Evolutionary conservation across 2,329 filamentous ascomycete species (phyloP).

Genomic region (Aspergillus sp.): DNA sequence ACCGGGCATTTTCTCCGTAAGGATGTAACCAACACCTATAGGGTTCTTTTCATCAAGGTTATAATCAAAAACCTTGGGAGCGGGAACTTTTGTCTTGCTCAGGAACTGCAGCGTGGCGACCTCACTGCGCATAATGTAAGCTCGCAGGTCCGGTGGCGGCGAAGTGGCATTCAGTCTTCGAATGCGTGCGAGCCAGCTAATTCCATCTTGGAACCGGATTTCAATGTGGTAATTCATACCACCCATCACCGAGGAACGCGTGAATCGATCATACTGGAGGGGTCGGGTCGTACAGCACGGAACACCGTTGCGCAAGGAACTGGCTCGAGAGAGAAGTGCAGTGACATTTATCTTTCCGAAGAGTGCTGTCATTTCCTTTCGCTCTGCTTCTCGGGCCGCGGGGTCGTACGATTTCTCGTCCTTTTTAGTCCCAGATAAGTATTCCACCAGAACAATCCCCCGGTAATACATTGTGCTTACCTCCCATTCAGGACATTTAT

Average conservation of each 20-base stretch:
- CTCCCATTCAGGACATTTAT: slow-evolving; percentile 40
- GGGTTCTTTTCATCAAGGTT: slow-evolving; percentile 33
- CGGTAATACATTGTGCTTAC: slow-evolving; percentile 22
- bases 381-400: slow-evolving; percentile 35
- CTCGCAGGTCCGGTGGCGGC: slow-evolving; percentile 31
- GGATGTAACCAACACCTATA: slow-evolving; percentile 43
- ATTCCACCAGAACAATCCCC: neutral
- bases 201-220: slow-evolving; percentile 45
- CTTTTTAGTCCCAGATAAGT: slow-evolving; percentile 18
- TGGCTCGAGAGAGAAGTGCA: slow-evolving; percentile 40
- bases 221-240: slow-evolving; percentile 49
- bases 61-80: slow-evolving; percentile 41
- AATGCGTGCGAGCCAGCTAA: slow-evolving; percentile 46
- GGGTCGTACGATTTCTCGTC: slow-evolving; percentile 38
- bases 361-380: slow-evolving; percentile 34
- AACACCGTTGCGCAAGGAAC: slow-evolving; percentile 35
- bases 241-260: slow-evolving; percentile 42
- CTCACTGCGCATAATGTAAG: slow-evolving; percentile 41
- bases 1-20: slow-evolving; percentile 46
- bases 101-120: slow-evolving; percentile 45
- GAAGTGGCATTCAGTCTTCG: slow-evolving; percentile 44
- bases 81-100: slow-evolving; percentile 35
- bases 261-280: slow-evolving; percentile 38
- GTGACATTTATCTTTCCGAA: slow-evolving; percentile 37
- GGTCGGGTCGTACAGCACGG: slow-evolving; percentile 34